Conservation (phyloP, 2,329 filamentous ascomycete species). For the Trichoderma semiorbis region DNA sequence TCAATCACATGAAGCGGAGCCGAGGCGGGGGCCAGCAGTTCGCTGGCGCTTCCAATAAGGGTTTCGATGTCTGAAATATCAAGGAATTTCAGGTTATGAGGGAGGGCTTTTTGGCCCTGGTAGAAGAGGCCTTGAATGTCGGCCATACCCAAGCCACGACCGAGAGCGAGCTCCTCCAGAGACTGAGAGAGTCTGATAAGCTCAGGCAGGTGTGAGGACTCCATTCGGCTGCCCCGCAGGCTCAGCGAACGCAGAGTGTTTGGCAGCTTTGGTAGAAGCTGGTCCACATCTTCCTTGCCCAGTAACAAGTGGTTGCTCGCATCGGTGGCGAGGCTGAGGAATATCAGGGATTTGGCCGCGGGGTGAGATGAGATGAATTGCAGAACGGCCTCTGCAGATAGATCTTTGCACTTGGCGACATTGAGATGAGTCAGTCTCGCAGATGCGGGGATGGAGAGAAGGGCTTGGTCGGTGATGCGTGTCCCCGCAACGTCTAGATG, state of each 20-base stretch:
- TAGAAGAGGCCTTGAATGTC: slow-evolving; percentile 66
- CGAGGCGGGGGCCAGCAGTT: slow-evolving; percentile 56
- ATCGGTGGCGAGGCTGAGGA: slow-evolving; percentile 71
- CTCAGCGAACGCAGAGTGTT: slow-evolving; percentile 68
- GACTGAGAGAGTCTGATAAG: slow-evolving; percentile 62
- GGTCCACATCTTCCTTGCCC: slow-evolving; percentile 60
- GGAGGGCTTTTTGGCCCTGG: slow-evolving; percentile 42
- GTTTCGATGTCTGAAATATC: slow-evolving; percentile 64
- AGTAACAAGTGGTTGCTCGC: slow-evolving; percentile 69
- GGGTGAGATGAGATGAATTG: slow-evolving; percentile 70
- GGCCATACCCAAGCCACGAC: slow-evolving; percentile 60
- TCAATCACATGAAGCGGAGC: slow-evolving; percentile 74
- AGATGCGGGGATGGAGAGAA: slow-evolving; percentile 66
- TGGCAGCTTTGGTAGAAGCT: slow-evolving; percentile 64
- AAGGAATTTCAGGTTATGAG: slow-evolving; percentile 67
- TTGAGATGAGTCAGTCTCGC: slow-evolving; percentile 75
- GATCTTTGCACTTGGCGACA: slow-evolving; percentile 68
- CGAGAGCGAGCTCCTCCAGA: slow-evolving; percentile 74
- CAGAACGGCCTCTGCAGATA: slow-evolving; percentile 64
- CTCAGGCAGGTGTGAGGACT: slow-evolving; percentile 58
- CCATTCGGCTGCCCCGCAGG: slow-evolving; percentile 71
- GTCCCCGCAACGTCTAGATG: slow-evolving; percentile 80
- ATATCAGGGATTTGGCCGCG: slow-evolving; percentile 62
- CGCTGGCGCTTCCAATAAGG: slow-evolving; percentile 58
- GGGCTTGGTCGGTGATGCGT: slow-evolving; percentile 67